These are phyloP conservation scores for Cystobasidium pallidum DNA, from an alignment of 1,284 basidiomycete genomes.

Conservation along the genomic window DNA sequence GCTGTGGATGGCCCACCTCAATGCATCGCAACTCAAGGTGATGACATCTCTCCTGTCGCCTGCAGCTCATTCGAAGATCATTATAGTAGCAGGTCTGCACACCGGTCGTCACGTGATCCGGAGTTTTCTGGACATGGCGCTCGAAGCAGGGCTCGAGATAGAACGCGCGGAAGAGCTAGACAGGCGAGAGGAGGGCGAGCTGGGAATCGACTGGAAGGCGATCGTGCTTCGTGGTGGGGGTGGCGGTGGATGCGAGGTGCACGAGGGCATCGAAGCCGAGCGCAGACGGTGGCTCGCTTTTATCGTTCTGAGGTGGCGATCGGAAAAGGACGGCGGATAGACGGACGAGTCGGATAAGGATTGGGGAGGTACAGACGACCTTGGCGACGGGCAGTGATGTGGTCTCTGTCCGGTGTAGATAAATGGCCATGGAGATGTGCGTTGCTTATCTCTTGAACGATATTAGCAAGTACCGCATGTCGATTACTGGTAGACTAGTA, in stretches of 20 bases:
- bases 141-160: slow-evolving; percentile 15
- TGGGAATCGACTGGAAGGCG: slow-evolving; percentile 5
- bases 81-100: slow-evolving; percentile 36
- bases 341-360: neutral
- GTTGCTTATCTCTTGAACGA: too few species aligned
- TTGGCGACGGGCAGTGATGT: neutral
- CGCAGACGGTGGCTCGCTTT: slow-evolving; percentile 30
- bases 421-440: too few species aligned
- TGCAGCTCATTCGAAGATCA: neutral
- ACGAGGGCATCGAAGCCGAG: slow-evolving; percentile 33
- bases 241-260: neutral
- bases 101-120: slow-evolving; percentile 26
- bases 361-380: too few species aligned
- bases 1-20: slow-evolving; percentile 36
- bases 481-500: too few species aligned
- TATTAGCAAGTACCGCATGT: too few species aligned
- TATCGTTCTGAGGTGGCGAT: slow-evolving; percentile 1
- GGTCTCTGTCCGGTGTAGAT: too few species aligned
- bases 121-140: neutral
- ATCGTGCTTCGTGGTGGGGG: neutral
- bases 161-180: slow-evolving; percentile 19
- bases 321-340: neutral
- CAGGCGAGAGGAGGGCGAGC: slow-evolving; percentile 8
- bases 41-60: slow-evolving; percentile 8
- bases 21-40: slow-evolving; percentile 29